A percentile compares a stretch with the other conserved stretches of the same genome.
These are phyloP conservation scores for Cladosporium sp. DNA, from an alignment of 2,329 filamentous ascomycete genomes.

Conservation along the genomic window DNA sequence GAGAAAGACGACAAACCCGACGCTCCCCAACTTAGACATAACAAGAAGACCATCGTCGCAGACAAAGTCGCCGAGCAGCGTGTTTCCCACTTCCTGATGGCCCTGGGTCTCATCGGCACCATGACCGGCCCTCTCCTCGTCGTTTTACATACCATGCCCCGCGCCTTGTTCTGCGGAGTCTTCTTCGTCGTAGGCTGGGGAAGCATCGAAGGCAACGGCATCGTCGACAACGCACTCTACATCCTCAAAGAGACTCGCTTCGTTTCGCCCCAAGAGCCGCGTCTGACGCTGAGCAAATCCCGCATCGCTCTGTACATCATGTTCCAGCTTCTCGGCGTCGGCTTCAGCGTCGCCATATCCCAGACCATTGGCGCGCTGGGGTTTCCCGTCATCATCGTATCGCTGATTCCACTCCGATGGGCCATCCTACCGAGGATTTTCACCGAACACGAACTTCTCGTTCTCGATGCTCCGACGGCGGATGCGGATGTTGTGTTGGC, in stretches of 20 bases:
- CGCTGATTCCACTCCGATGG: constrained; percentile 52
- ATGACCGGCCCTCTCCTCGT: constrained; percentile 53
- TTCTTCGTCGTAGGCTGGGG: constrained; percentile 56
- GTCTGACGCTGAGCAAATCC: constrained; percentile 40
- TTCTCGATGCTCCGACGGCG: constrained; percentile 52
- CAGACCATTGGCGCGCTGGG: constrained; percentile 57
- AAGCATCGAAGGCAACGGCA: constrained; percentile 50
- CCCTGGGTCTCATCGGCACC: constrained; percentile 49
- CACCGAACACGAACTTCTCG: constrained; percentile 41
- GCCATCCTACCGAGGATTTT: constrained; percentile 50
- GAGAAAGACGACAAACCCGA: constrained; percentile 35
- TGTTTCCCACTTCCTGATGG: constrained; percentile 52
- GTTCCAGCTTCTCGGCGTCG: constrained; percentile 49
- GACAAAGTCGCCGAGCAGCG: constrained; percentile 53
- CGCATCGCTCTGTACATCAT: constrained; percentile 48
- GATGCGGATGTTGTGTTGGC: constrained; percentile 50
- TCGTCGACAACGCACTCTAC: constrained; percentile 48
- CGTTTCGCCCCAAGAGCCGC: constrained; percentile 43
- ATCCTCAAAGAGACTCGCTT: constrained; percentile 45
- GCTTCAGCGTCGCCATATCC: constrained; percentile 53
- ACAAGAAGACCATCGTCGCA: constrained; percentile 40
- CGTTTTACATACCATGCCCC: constrained; percentile 51
- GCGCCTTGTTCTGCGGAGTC: constrained; percentile 50
- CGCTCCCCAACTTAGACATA: constrained; percentile 37
- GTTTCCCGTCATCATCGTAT: constrained; percentile 54